Conservation (phyloP, 1,139 yeast species). For the Kodamaea alishanica region DNA sequence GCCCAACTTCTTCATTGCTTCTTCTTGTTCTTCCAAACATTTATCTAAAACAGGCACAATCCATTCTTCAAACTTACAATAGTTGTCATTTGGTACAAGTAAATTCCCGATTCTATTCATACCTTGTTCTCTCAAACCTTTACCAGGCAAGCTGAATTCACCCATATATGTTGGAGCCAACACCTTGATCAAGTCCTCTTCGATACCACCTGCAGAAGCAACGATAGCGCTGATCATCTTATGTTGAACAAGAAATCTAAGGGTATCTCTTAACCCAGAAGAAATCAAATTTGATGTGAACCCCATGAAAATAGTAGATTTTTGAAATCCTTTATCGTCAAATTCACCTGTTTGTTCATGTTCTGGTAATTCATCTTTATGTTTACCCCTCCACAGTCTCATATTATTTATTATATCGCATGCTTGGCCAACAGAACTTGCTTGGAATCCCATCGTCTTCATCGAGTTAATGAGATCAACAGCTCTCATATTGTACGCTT, state of each 20-base stretch:
- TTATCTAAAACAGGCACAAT: constrained; percentile 87
- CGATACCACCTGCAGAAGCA: constrained; percentile 96
- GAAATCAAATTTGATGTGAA: constrained; percentile 96
- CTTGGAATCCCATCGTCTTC: constrained; percentile 98
- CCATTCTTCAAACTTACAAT: constrained; percentile 98
- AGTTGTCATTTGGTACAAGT: constrained; percentile 95
- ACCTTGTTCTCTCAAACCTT: constrained; percentile 84
- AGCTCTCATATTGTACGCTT: constrained; percentile 69
- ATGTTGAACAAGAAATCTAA: constrained; percentile 84
- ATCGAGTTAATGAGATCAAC: constrained; percentile 73
- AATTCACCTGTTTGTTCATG: constrained; percentile 71
- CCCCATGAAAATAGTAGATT: constrained; percentile 89
- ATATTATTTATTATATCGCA: constrained; percentile 88
- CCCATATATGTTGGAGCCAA: constrained; percentile 95
- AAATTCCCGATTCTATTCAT: constrained; percentile 96
- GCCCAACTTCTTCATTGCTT: constrained; percentile 55
- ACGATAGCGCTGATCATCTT: constrained; percentile 94
- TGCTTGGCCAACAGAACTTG: constrained; percentile 77
- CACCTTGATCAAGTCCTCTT: constrained; percentile 94
- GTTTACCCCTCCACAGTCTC: constrained; percentile 89
- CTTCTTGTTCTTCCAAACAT: constrained; percentile 86
- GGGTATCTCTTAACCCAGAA: constrained; percentile 88
- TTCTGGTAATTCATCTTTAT: constrained; percentile 59
- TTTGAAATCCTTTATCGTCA: constrained; percentile 78
- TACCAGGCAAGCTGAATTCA: constrained; percentile 79